phyloP scores from a whole-genome alignment of 2,329 filamentous ascomycete genomes.

The Cladophialophora immunda region DNA sequence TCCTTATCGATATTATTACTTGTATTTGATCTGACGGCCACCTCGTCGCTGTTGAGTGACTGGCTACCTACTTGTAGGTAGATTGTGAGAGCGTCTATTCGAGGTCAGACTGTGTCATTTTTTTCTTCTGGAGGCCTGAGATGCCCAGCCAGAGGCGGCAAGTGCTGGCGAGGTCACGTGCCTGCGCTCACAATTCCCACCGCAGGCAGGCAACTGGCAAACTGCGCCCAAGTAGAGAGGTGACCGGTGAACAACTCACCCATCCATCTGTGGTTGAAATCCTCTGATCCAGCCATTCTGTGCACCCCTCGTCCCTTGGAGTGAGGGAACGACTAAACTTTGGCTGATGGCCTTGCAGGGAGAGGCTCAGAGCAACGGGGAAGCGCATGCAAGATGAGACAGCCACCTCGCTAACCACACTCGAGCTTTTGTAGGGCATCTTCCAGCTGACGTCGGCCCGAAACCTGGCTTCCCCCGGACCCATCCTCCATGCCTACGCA shows the following conservation, averaged over 20 bases:
- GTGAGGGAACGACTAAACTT: not conserved
- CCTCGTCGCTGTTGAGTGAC: no score
- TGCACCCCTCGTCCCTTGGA: not conserved
- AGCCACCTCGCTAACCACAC: not conserved
- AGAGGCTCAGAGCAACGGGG: not conserved
- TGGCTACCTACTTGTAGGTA: no score
- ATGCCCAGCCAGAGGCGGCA: not conserved
- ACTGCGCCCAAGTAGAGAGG: not conserved
- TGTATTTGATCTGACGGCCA: no score
- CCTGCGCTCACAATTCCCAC: not conserved
- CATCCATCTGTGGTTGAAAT: not conserved
- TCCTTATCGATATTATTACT: no score
- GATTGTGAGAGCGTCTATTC: no score
- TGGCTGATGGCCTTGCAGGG: not conserved
- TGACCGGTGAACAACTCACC: not conserved
- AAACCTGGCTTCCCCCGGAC: not conserved
- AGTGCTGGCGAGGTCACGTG: constrained; percentile 6
- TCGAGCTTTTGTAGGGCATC: not conserved
- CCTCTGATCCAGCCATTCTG: not conserved
- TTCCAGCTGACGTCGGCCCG: not conserved
- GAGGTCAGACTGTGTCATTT: no score
- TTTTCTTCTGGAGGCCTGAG: not conserved
- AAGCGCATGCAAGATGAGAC: not conserved
- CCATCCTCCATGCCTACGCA: not conserved
- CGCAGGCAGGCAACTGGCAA: no score